Base-by-base conservation (phyloP, 768 basidiomycete species). In the Hydnomerulius pinastri region DNA sequence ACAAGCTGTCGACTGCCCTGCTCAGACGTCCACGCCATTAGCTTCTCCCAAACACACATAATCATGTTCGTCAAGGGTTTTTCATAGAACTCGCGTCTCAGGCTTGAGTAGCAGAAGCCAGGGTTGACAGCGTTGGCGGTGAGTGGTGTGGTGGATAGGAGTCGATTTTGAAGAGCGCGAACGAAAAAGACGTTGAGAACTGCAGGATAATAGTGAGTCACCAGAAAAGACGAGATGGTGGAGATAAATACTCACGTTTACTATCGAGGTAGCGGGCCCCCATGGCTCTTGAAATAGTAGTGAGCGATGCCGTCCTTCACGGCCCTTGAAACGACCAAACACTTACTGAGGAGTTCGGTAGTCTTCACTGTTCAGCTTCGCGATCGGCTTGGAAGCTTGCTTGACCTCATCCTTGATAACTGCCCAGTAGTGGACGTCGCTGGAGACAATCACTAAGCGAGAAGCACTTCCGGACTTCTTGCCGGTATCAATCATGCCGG, bases 1-100 rank as follows among this genome's bases (percentile, higher is more conserved):
- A 74, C 37, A 21, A 75, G 57, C 40, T 68, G 62, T 12, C 72
- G 70, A 27, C 68, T 67, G 1, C 72, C 73, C 36, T 70, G 58
- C 48, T 72, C 66, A 0, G 63, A 13, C 0, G 66, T 63, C 56
- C 56, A 13, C 7, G 62, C 54, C 4, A 60, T 45, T 10, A 46
- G 21, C 0, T n/a, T 32, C 24, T 63, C 52, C 48, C 51, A 37
- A n/a, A 63, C 2, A 3, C 30, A 23, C 6, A 50, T 18, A 0
- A 18, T 35, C 6, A 21, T 17, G 36, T n/a, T 28, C 0, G 2
- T 38, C 43, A 29, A 42, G 12, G 49, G 0, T 1, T 8, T 6
- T 8, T 39, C 47, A 24, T 21, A 46, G 4, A 44, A 2, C 11
- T 17, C 11, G 11, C 58, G 61, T 9, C 54, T 44, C 29, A 71